Evolutionary conservation across 208 protist species (phyloP).

Genomic region (Trypanosoma congolense): DNA sequence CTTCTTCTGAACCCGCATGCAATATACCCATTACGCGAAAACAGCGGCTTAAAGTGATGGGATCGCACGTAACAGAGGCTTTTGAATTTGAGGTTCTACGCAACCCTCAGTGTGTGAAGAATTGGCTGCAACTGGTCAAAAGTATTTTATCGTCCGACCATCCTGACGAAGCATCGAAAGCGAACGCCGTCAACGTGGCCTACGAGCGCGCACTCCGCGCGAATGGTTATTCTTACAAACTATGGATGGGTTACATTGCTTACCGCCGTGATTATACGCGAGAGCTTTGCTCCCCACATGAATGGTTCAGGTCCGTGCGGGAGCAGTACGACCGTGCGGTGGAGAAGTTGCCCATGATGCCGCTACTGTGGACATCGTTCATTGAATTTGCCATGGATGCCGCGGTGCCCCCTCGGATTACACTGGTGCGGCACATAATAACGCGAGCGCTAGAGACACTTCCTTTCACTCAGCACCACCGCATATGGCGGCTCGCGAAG

Average conservation of each 20-base stretch:
- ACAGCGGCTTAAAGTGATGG: slow-evolving; percentile 12
- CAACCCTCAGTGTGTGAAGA: slow-evolving; percentile 38
- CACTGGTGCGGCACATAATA: slow-evolving; percentile 58
- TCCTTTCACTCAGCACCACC: slow-evolving; percentile 73
- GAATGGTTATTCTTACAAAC: slow-evolving; percentile 74
- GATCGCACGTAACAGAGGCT: slow-evolving; percentile 16
- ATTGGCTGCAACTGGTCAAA: slow-evolving; percentile 56
- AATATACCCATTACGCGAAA: too few relatives aligned
- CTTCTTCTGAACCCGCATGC: too few relatives aligned
- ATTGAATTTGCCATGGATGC: slow-evolving; percentile 59
- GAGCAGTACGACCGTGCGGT: slow-evolving; percentile 69
- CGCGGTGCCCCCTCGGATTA: slow-evolving; percentile 41
- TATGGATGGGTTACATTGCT: slow-evolving; percentile 68
- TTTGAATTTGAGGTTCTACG: slow-evolving; percentile 70
- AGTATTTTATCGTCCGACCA: slow-evolving; percentile 15
- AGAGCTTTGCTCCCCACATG: slow-evolving; percentile 31
- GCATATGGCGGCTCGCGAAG: slow-evolving; percentile 58
- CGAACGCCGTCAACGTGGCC: slow-evolving; percentile 58
- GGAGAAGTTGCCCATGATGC: slow-evolving; percentile 67
- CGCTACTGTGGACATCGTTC: slow-evolving; percentile 65
- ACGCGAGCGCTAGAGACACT: slow-evolving; percentile 40
- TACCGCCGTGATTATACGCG: slow-evolving; percentile 48
- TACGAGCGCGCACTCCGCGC: slow-evolving; percentile 73
- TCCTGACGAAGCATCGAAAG: slow-evolving; percentile 27
- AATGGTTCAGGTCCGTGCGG: slow-evolving; percentile 66